A percentile compares a stretch with the other conserved stretches of the same genome.
These are phyloP conservation scores for Nematodospora valgi DNA, from an alignment of 805 yeast species.

Conservation along the genomic window DNA sequence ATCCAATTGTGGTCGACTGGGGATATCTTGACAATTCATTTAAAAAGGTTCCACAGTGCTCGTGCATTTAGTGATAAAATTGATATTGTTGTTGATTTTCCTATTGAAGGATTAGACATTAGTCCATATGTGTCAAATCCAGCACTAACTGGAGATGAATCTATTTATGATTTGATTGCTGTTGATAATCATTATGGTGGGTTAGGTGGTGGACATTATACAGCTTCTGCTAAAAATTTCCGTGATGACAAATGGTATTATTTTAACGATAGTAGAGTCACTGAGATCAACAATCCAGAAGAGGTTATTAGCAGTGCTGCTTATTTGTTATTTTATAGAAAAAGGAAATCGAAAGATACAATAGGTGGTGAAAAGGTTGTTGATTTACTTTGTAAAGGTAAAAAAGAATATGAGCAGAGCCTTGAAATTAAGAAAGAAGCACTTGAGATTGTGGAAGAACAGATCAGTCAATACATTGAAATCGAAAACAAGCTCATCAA, in stretches of 20 bases:
- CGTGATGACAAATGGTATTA: slow-evolving; percentile 82
- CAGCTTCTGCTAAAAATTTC: slow-evolving; percentile 81
- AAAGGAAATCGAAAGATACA: slow-evolving; percentile 33
- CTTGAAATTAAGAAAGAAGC: slow-evolving; percentile 12
- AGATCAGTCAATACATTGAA: slow-evolving; percentile 11
- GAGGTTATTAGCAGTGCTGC: slow-evolving; percentile 75
- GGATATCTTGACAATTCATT: slow-evolving; percentile 82
- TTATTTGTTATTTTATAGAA: slow-evolving; percentile 79
- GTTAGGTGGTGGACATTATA: slow-evolving; percentile 95
- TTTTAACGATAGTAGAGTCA: slow-evolving; percentile 80
- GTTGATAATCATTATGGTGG: slow-evolving; percentile 97
- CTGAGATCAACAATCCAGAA: slow-evolving; percentile 52
- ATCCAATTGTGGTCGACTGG: slow-evolving; percentile 94
- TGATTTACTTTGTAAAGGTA: slow-evolving; percentile 40
- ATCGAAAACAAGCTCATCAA: slow-evolving; percentile 5
- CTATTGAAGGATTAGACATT: slow-evolving; percentile 79
- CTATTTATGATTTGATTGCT: slow-evolving; percentile 77
- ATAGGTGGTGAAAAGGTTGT: slow-evolving; percentile 49
- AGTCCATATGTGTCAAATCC: slow-evolving; percentile 47
- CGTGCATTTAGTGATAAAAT: slow-evolving; percentile 87
- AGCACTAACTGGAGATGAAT: slow-evolving; percentile 23
- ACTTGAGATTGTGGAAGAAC: slow-evolving; percentile 14
- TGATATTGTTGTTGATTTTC: slow-evolving; percentile 80
- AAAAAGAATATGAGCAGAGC: slow-evolving; percentile 18
- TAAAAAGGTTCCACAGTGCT: slow-evolving; percentile 85